phyloP scores from a whole-genome alignment of 1,139 yeast species.

The Nakaseomyces glabratus region DNA sequence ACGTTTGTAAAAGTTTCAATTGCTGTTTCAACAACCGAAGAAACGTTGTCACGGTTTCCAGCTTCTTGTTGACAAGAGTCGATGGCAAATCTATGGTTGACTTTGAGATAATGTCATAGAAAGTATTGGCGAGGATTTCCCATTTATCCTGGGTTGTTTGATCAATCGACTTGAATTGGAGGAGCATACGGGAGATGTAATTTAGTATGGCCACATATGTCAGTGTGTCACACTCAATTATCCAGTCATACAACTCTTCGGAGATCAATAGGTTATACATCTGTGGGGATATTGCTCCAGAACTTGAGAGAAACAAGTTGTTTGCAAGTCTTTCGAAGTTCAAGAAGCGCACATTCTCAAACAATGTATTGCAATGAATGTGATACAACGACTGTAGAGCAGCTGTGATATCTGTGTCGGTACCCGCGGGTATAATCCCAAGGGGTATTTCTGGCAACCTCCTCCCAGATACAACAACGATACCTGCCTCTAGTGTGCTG shows the following conservation, averaged over 20 bases:
- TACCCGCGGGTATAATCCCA: slow-evolving; percentile 7
- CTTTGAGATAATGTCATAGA: slow-evolving; percentile 3
- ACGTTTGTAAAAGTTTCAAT: neutral
- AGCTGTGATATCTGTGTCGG: slow-evolving; percentile 17
- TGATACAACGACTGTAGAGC: slow-evolving; percentile 20
- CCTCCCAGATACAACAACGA: neutral
- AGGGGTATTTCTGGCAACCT: slow-evolving; percentile 1
- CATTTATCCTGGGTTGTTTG: neutral
- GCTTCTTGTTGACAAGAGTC: slow-evolving; percentile 5
- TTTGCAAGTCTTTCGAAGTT: slow-evolving; percentile 50
- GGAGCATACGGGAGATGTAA: neutral
- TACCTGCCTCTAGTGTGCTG: neutral
- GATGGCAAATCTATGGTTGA: slow-evolving; percentile 5
- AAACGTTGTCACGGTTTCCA: slow-evolving; percentile 3
- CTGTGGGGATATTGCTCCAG: slow-evolving; percentile 49
- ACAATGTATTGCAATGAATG: slow-evolving; percentile 17
- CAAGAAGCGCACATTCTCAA: slow-evolving; percentile 29
- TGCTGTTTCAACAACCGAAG: slow-evolving; percentile 5
- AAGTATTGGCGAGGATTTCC: slow-evolving; percentile 3
- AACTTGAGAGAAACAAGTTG: slow-evolving; percentile 44
- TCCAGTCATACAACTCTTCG: slow-evolving; percentile 50
- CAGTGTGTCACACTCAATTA: slow-evolving; percentile 49
- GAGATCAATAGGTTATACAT: slow-evolving; percentile 48
- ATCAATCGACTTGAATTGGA: neutral
- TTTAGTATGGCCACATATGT: slow-evolving; percentile 37